A percentile compares a stretch with the other conserved stretches of the same genome.
These are phyloP conservation scores for Taxawa tesnikishii DNA, from an alignment of 2,329 filamentous ascomycete species.

Conservation along the genomic window DNA sequence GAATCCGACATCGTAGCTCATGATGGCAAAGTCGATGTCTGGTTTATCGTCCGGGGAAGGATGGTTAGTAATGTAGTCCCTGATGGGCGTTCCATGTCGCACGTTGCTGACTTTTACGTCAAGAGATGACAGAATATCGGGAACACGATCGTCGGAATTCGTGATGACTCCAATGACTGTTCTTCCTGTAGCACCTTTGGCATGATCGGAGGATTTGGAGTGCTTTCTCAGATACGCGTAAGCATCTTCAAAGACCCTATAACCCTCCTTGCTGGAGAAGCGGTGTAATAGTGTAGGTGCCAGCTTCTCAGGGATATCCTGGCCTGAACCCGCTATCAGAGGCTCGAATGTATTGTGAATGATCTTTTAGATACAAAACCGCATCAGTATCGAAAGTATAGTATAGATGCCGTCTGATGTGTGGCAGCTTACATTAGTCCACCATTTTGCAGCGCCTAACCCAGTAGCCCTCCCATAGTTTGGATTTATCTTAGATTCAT, in stretches of 20 bases:
- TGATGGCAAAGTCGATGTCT: slow-evolving; percentile 45
- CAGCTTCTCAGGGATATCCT: slow-evolving; percentile 32
- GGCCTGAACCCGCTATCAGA: slow-evolving; percentile 16
- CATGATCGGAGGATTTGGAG: slow-evolving; percentile 11
- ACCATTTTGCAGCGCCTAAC: slow-evolving; percentile 44
- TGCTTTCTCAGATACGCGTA: slow-evolving; percentile 32
- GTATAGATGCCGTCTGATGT: slow-evolving; percentile 37
- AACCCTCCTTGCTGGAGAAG: slow-evolving; percentile 43
- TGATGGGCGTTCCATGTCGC: slow-evolving; percentile 14
- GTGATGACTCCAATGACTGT: slow-evolving; percentile 46
- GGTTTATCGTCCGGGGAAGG: background rate
- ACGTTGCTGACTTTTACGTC: slow-evolving; percentile 35
- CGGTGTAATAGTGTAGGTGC: slow-evolving; percentile 36
- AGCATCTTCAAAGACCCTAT: slow-evolving; percentile 36
- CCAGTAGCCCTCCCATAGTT: slow-evolving; percentile 46
- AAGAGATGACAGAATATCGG: slow-evolving; percentile 39
- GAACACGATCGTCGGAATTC: slow-evolving; percentile 52
- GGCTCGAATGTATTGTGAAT: slow-evolving; percentile 42
- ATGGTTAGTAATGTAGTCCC: slow-evolving; percentile 6
- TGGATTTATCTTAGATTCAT: slow-evolving; percentile 34
- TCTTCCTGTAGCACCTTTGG: slow-evolving; percentile 2
- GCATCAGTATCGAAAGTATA: slow-evolving; percentile 38
- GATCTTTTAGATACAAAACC: too few species aligned
- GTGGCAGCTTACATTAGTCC: slow-evolving; percentile 39
- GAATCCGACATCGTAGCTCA: slow-evolving; percentile 50